Percentiles rank a stretch among this genome's conserved stretches.
phyloP scores from a whole-genome alignment of 345 rosid species.

The Lumnitzera littorea region DNA sequence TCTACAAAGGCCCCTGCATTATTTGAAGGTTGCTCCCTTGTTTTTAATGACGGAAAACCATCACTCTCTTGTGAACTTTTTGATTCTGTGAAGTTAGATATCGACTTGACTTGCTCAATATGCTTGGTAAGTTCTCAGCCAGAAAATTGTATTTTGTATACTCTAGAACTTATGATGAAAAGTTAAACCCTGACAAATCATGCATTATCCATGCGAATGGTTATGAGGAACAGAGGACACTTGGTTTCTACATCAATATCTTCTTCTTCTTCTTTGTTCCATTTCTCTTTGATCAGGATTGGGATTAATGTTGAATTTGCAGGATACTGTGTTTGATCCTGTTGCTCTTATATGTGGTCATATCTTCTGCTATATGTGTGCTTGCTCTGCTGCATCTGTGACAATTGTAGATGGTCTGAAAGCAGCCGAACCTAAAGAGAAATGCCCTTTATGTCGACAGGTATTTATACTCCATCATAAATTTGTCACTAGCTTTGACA shows the following conservation, averaged over 20 bases:
- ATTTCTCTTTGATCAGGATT: too few species aligned
- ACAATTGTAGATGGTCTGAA: constrained; percentile 68
- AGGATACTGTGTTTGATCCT: constrained; percentile 93
- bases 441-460: constrained; percentile 89
- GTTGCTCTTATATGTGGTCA: constrained; percentile 87
- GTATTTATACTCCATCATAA: constrained; percentile 19
- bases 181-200: too few species aligned
- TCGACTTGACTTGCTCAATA: constrained; percentile 84
- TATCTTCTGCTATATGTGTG: constrained; percentile 87
- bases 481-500: too few species aligned
- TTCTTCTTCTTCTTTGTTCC: too few species aligned
- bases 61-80: constrained; percentile 70
- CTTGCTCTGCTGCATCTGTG: constrained; percentile 93
- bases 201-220: too few species aligned
- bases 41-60: constrained; percentile 57
- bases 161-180: too few species aligned
- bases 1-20: constrained; percentile 38
- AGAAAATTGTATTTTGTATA: neutral
- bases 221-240: too few species aligned
- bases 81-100: constrained; percentile 72
- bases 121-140: constrained; percentile 66
- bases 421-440: constrained; percentile 50
- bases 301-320: constrained; percentile 9
- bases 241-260: too few species aligned
- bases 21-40: constrained; percentile 59